These are phyloP conservation scores for Emergomyces pasteurianus DNA, from an alignment of 2,329 filamentous ascomycete genomes.

Conservation along the genomic window DNA sequence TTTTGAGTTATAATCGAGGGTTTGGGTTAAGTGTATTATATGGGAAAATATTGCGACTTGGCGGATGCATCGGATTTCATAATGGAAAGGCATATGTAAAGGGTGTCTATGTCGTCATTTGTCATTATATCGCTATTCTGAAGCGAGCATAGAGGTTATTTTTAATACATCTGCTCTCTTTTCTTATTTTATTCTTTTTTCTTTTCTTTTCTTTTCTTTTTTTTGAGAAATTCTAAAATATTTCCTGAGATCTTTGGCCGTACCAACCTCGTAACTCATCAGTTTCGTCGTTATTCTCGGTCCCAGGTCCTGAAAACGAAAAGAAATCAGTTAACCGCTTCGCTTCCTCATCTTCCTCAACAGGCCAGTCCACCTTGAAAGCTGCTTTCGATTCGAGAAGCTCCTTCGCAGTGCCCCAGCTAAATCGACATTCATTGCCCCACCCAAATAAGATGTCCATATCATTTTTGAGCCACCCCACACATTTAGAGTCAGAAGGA, in stretches of 20 bases:
- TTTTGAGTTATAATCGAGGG: background rate
- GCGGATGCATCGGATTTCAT: background rate
- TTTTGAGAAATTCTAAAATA: constrained; percentile 51
- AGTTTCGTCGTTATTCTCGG: constrained; percentile 34
- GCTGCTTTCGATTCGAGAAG: constrained; percentile 66
- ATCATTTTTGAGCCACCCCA: constrained; percentile 67
- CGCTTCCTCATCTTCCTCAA: constrained; percentile 55
- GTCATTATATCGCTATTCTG: constrained; percentile 17
- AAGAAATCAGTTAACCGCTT: constrained; percentile 67
- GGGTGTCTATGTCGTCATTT: constrained; percentile 3
- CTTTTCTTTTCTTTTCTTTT: too few relatives aligned
- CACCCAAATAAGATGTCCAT: constrained; percentile 94
- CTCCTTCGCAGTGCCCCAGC: constrained; percentile 91
- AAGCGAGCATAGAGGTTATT: background rate
- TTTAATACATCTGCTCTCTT: constrained; percentile 3
- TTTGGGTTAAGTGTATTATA: background rate
- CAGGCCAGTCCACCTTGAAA: constrained; percentile 73
- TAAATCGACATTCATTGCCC: constrained; percentile 86
- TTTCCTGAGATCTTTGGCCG: constrained; percentile 55
- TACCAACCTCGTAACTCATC: constrained; percentile 78
- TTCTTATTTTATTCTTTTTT: too few relatives aligned
- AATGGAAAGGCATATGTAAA: background rate
- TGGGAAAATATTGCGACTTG: background rate
- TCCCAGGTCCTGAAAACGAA: constrained; percentile 24
- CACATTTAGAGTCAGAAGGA: constrained; percentile 72